A percentile compares a stretch with the other conserved stretches of the same genome.
These are phyloP conservation scores for Brassica cretica DNA, from an alignment of 345 rosid species.

Conservation along the genomic window DNA sequence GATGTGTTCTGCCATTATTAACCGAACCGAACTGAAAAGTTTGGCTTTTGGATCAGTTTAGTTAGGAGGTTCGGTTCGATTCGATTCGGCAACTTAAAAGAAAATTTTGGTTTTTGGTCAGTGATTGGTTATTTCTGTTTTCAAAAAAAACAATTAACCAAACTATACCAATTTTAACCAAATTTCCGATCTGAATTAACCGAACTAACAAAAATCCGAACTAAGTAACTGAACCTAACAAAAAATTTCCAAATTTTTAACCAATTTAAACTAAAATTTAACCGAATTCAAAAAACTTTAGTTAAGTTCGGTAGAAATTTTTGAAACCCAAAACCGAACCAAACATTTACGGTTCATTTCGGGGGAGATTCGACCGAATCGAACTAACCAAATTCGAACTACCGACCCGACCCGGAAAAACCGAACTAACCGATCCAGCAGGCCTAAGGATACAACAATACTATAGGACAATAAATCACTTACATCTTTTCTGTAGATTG, in stretches of 20 bases:
- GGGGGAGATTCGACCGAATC: neutral
- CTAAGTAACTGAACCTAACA: neutral
- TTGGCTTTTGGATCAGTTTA: neutral
- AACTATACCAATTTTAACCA: neutral
- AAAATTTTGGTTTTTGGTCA: neutral
- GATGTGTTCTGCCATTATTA: neutral
- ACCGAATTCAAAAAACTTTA: neutral
- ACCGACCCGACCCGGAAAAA: neutral
- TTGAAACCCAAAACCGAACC: neutral
- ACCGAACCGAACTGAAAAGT: neutral
- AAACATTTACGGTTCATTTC: neutral
- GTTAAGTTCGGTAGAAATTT: neutral
- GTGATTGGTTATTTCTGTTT: neutral
- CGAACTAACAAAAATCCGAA: no score
- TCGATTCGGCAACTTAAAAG: neutral
- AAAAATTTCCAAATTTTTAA: no score
- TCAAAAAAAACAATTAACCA: no score
- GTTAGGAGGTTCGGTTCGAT: neutral
- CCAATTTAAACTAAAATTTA: neutral
- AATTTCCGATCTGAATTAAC: neutral
- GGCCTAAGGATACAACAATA: conserved; percentile 20
- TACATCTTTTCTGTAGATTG: conserved; percentile 89
- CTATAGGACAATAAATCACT: conserved; percentile 3
- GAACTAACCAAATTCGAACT: neutral
- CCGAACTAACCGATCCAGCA: neutral